These are phyloP conservation scores for Eutypa lata DNA, from an alignment of 2,329 filamentous ascomycete species.

Conservation along the genomic window DNA sequence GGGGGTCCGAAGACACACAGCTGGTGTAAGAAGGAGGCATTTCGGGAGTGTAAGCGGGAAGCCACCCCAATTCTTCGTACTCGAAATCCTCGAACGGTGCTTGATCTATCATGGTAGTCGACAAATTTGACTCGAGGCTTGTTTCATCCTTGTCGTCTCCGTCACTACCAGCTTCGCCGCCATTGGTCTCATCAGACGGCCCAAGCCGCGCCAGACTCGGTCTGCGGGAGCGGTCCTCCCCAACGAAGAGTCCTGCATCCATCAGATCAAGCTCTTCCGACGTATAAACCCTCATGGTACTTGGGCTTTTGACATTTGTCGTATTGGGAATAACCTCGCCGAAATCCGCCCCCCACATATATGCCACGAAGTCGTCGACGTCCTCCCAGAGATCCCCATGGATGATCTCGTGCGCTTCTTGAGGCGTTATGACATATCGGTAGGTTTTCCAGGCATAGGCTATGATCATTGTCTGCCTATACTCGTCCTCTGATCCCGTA, in stretches of 20 bases:
- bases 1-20: no score
- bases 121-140: no score
- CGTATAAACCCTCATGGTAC: conserved; percentile 7
- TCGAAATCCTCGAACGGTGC: no score
- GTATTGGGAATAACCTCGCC: conserved; percentile 3
- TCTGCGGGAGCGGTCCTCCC: no score
- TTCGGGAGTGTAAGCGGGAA: no score
- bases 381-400: conserved; percentile 3
- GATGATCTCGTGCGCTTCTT: conserved; percentile 7
- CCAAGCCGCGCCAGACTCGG: no score
- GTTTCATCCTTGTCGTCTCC: no score
- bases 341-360: conserved; percentile 9
- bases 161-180: no score
- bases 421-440: conserved; percentile 8
- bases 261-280: conserved; percentile 9
- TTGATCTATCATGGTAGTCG: no score
- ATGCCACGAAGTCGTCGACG: conserved; percentile 7
- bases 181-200: no score
- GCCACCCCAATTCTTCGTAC: no score
- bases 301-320: conserved; percentile 8
- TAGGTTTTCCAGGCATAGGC: conserved; percentile 7
- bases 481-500: background rate
- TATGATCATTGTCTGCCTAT: conserved; percentile 6
- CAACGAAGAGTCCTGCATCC: conserved; percentile 1
- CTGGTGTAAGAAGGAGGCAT: no score